phyloP scores from a whole-genome alignment of 257 asterid species.

The Salvia splendens region DNA sequence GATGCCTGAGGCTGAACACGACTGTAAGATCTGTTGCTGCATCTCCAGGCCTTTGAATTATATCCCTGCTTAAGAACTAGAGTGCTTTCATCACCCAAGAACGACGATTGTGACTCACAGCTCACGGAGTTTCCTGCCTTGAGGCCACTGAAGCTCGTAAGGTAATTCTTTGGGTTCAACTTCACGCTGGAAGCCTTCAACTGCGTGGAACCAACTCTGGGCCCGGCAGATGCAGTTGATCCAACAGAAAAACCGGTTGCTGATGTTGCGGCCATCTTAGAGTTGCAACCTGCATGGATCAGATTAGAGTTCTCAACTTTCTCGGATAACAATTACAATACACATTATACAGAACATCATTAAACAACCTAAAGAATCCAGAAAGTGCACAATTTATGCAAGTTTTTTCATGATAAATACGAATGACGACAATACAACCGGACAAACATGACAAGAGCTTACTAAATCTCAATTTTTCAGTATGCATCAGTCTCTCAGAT shows the following conservation, averaged over 20 bases:
- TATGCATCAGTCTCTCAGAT: neutral
- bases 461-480: neutral
- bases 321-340: constrained; percentile 4
- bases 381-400: neutral
- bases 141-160: constrained; percentile 59
- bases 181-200: constrained; percentile 54
- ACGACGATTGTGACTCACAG: constrained; percentile 49
- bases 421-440: constrained; percentile 1
- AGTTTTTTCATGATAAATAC: neutral
- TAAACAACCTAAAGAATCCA: neutral
- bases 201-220: constrained; percentile 47
- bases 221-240: constrained; percentile 52
- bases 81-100: constrained; percentile 54
- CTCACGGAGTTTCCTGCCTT: constrained; percentile 45
- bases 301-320: neutral
- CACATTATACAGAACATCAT: neutral
- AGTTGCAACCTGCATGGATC: constrained; percentile 43
- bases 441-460: constrained; percentile 1
- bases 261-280: constrained; percentile 69
- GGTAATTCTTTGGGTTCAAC: constrained; percentile 46
- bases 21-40: constrained; percentile 37
- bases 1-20: constrained; percentile 75
- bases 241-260: constrained; percentile 61
- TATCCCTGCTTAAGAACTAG: constrained; percentile 43
- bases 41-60: constrained; percentile 42